Evolutionary conservation across 2,329 filamentous ascomycete genomes (phyloP), one percentile per base, ranked within the genome.

Genomic region (Colletotrichum sojae): DNA sequence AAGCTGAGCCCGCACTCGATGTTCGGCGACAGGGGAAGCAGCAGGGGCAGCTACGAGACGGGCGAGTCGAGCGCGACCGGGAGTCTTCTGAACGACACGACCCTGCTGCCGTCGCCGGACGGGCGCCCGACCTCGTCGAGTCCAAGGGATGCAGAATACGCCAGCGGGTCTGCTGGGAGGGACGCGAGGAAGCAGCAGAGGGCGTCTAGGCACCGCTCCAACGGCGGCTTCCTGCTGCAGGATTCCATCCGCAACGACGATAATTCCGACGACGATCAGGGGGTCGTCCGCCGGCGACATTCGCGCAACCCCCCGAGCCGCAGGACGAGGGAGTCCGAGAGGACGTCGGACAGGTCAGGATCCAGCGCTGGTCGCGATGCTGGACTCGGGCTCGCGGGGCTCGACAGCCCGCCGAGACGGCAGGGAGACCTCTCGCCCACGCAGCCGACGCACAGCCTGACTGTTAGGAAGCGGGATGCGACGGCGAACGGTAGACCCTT

Each of bases 221-320:
- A 80, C 71, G 84, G 85, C 54, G 84, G 83, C 8, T 89, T 89
- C 73, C 80, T 89, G 59, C 80, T 89, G 15, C 78, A 83, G 36
- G 85, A 86, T 71, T 75, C 81, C 3, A 74, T 85, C 20, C 65
- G 75, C 36, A 75, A 76, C 52, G 76, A 76, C 6, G 63, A 67
- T 20, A 73, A 72, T n/a, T 75, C 75, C 27, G 75, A 76, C 20
- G 78, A 76, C 25, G 80, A 79, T 49, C 69, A 73, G 16, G 76
- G 76, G 51, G 75, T 68, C 45, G 75, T 68, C 45, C 81, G 77
- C 45, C 67, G 48, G 36, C 74, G 75, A 49, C 73, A 73, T 39
- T 73, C 75, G 39, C 75, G 69, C 71, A 75, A 69, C 70, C 70
- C 62, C 59, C 72, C 31, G 1, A 57, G 45, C 15, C 64, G 53